phyloP scores from a whole-genome alignment of 2,329 filamentous ascomycete genomes.

The Claviceps purpurea region DNA sequence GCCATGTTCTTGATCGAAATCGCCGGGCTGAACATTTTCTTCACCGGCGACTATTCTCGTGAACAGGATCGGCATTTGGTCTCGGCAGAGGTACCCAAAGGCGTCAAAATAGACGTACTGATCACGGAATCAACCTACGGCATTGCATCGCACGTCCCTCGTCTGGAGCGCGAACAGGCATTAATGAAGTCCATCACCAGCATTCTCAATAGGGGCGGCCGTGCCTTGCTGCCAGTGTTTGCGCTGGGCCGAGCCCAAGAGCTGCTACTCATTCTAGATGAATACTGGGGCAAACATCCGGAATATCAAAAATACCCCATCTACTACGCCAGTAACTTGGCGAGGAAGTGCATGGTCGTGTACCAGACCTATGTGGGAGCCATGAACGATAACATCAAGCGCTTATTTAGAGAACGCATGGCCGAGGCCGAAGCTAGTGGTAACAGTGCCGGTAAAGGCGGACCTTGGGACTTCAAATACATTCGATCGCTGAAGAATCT shows the following conservation, averaged over 20 bases:
- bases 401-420: conserved; percentile 85
- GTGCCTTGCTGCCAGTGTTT: conserved; percentile 90
- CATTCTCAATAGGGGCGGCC: conserved; percentile 80
- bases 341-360: conserved; percentile 93
- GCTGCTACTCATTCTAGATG: conserved; percentile 83
- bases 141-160: conserved; percentile 83
- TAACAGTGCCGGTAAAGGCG: conserved; percentile 60
- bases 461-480: conserved; percentile 93
- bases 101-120: conserved; percentile 85
- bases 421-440: conserved; percentile 75
- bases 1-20: conserved; percentile 99
- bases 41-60: conserved; percentile 93
- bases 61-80: conserved; percentile 94
- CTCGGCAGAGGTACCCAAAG: conserved; percentile 77
- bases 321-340: conserved; percentile 93
- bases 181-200: conserved; percentile 92
- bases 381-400: conserved; percentile 99
- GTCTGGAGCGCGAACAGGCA: conserved; percentile 79
- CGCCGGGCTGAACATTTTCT: conserved; percentile 89
- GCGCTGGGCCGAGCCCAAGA: conserved; percentile 90
- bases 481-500: conserved; percentile 85
- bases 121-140: conserved; percentile 98
- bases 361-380: conserved; percentile 97
- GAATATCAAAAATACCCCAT: conserved; percentile 88
- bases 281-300: conserved; percentile 85